These are phyloP conservation scores for Rhodotorula sp. DNA, from an alignment of 1,284 basidiomycete species.

Conservation along the genomic window DNA sequence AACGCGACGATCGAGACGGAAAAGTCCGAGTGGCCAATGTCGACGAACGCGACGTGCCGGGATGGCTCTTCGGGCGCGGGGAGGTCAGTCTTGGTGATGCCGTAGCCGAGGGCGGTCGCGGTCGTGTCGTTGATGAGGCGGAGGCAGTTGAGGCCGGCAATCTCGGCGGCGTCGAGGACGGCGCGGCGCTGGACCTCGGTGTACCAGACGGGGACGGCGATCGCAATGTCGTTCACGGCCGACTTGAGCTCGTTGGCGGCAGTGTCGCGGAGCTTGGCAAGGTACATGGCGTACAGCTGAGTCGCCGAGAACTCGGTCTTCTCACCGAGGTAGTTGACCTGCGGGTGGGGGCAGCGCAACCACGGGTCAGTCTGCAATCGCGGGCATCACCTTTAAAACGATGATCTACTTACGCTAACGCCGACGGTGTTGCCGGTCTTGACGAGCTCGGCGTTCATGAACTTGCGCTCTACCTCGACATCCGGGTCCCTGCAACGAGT, in stretches of 20 bases:
- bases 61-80: slow-evolving; percentile 74
- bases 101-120: slow-evolving; percentile 87
- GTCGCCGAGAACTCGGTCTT: slow-evolving; percentile 72
- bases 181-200: slow-evolving; percentile 87
- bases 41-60: slow-evolving; percentile 83
- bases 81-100: slow-evolving; percentile 93
- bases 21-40: slow-evolving; percentile 86
- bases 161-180: slow-evolving; percentile 78
- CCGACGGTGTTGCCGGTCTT: slow-evolving; percentile 80
- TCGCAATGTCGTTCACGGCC: slow-evolving; percentile 81
- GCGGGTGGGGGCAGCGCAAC: neutral
- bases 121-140: slow-evolving; percentile 94
- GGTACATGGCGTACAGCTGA: slow-evolving; percentile 80
- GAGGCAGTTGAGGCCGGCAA: slow-evolving; percentile 82
- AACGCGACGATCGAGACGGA: slow-evolving; percentile 83
- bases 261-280: slow-evolving; percentile 83
- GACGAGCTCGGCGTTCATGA: slow-evolving; percentile 76
- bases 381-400: neutral
- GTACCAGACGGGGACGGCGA: slow-evolving; percentile 92
- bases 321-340: slow-evolving; percentile 88
- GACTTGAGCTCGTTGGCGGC: slow-evolving; percentile 78
- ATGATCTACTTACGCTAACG: slow-evolving; percentile 62
- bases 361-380: neutral
- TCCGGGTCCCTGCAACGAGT: slow-evolving; percentile 37
- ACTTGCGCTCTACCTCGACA: slow-evolving; percentile 77